Evolutionary conservation across 139 green algal species (phyloP).

Genomic region (Protoeuglena noctilucae): DNA sequence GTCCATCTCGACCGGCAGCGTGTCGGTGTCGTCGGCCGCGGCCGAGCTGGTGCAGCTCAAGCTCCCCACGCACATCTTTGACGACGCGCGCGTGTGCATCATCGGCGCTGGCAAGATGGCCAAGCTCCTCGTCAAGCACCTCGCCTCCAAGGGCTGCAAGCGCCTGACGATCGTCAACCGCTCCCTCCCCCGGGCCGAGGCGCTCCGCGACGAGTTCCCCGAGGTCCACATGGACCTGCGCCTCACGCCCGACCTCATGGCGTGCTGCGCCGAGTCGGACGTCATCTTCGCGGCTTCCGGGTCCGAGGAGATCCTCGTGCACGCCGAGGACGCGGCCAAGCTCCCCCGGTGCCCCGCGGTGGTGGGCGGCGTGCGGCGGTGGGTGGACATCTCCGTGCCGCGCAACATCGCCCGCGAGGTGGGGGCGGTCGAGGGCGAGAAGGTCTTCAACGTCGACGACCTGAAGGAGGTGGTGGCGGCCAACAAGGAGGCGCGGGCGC

Average conservation of each 20-base stretch:
- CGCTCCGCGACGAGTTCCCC: slow-evolving; percentile 84
- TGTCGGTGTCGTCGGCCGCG: slow-evolving; percentile 88
- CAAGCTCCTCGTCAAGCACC: slow-evolving; percentile 93
- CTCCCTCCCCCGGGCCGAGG: slow-evolving; percentile 62
- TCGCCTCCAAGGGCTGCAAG: slow-evolving; percentile 85
- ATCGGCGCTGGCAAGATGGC: slow-evolving; percentile 98
- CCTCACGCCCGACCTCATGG: slow-evolving; percentile 84
- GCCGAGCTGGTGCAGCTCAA: slow-evolving; percentile 95
- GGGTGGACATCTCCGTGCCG: slow-evolving; percentile 95
- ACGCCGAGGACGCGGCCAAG: slow-evolving; percentile 29
- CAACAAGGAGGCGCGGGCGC: slow-evolving; percentile 77
- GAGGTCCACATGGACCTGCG: slow-evolving; percentile 84
- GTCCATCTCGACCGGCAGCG: slow-evolving; percentile 74
- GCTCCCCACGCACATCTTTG: slow-evolving; percentile 68
- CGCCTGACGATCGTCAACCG: slow-evolving; percentile 85
- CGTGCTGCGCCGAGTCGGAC: slow-evolving; percentile 53
- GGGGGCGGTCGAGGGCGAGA: slow-evolving; percentile 33
- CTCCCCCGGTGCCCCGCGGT: slow-evolving; percentile 33
- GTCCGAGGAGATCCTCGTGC: slow-evolving; percentile 69
- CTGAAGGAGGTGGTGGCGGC: slow-evolving; percentile 91
- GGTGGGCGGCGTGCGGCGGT: slow-evolving; percentile 76
- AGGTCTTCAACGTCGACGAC: slow-evolving; percentile 98
- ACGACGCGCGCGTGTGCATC: slow-evolving; percentile 68
- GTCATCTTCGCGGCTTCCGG: slow-evolving; percentile 83
- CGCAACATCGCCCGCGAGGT: slow-evolving; percentile 82